Evolutionary conservation across 768 basidiomycete species (phyloP).

Genomic region (Rhodotorula sphaerocarpa): DNA sequence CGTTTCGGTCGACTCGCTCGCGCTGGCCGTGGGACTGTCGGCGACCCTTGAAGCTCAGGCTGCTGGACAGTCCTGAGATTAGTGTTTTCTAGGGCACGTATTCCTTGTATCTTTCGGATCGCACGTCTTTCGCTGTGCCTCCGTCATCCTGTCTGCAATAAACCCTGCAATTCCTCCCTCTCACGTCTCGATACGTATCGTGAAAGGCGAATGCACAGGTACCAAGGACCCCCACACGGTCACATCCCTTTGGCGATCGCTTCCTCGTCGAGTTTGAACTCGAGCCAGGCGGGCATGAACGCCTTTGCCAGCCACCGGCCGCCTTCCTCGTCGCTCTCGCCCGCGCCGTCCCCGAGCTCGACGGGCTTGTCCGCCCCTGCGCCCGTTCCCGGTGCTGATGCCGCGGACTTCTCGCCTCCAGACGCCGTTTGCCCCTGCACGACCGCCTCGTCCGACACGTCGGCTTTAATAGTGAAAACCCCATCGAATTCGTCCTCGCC

Average conservation of each 20-base stretch:
- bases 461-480: slow-evolving; percentile 15
- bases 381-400: neutral
- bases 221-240: no score
- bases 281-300: slow-evolving; percentile 27
- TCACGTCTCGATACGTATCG: no score
- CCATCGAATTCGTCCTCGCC: neutral
- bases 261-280: slow-evolving; percentile 25
- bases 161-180: no score
- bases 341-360: slow-evolving; percentile 8
- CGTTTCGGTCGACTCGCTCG: slow-evolving; percentile 26
- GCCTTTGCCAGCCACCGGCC: slow-evolving; percentile 30
- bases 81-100: no score
- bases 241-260: slow-evolving; percentile 9
- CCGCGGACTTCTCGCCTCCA: neutral
- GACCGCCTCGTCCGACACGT: neutral
- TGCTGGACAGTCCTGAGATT: neutral
- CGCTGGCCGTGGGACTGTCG: slow-evolving; percentile 13
- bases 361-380: neutral
- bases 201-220: no score
- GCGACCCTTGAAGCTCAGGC: slow-evolving; percentile 14
- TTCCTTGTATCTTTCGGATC: no score
- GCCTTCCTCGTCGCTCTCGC: slow-evolving; percentile 23
- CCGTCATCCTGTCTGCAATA: no score
- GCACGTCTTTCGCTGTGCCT: no score
- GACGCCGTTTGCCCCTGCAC: neutral